These are phyloP conservation scores for Hypoxylon sp. DNA, from an alignment of 2,329 filamentous ascomycete genomes.

Conservation along the genomic window DNA sequence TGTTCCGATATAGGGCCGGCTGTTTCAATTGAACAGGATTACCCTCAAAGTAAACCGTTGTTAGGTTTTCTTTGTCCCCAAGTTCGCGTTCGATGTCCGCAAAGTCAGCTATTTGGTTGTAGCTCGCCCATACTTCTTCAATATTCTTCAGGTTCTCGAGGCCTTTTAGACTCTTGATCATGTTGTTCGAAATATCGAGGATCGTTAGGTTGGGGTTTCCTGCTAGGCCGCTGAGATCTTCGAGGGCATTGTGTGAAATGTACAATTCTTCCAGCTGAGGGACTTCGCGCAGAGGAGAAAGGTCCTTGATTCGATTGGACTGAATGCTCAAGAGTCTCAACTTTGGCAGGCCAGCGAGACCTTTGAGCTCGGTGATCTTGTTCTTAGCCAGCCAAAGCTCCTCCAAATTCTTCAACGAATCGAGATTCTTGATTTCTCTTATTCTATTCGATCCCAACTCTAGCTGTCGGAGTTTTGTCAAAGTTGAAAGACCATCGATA, in stretches of 20 bases:
- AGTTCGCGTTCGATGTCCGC: conserved; percentile 84
- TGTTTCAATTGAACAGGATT: conserved; percentile 86
- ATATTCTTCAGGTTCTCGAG: conserved; percentile 77
- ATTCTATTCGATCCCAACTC: conserved; percentile 95
- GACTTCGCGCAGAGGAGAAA: conserved; percentile 81
- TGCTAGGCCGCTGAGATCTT: conserved; percentile 80
- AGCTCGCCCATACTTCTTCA: conserved; percentile 95
- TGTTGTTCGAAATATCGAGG: conserved; percentile 92
- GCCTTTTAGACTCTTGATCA: conserved; percentile 80
- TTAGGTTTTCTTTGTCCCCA: conserved; percentile 81
- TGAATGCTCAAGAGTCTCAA: conserved; percentile 93
- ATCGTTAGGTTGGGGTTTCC: conserved; percentile 77
- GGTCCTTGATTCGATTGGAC: conserved; percentile 88
- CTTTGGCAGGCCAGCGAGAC: conserved; percentile 80
- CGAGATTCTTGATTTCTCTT: conserved; percentile 87
- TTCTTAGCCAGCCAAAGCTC: conserved; percentile 97
- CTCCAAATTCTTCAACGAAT: conserved; percentile 81
- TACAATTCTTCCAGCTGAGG: conserved; percentile 91
- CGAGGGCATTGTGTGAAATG: conserved; percentile 93
- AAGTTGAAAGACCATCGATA: conserved; percentile 86
- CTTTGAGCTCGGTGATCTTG: conserved; percentile 88
- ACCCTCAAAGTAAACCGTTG: conserved; percentile 96
- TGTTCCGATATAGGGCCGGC: conserved; percentile 93
- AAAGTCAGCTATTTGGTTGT: conserved; percentile 86
- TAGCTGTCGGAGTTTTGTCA: conserved; percentile 83